phyloP scores from a whole-genome alignment of 2,329 filamentous ascomycete genomes.

The Didymella sp. region DNA sequence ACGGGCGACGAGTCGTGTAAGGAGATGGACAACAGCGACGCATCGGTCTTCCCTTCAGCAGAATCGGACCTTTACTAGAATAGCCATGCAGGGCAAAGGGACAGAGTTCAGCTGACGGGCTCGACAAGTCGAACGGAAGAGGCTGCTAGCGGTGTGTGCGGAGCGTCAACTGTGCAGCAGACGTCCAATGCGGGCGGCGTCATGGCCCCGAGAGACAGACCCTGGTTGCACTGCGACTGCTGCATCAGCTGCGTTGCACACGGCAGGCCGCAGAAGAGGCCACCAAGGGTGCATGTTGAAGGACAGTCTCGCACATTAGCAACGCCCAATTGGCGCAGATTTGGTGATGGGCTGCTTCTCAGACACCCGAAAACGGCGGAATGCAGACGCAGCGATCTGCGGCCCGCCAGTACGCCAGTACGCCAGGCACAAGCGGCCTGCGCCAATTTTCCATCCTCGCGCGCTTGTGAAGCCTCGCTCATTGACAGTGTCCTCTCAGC shows the following conservation, averaged over 20 bases:
- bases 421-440: constrained; percentile 20
- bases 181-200: constrained; percentile 1
- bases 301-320: neutral
- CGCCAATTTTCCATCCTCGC: constrained; percentile 16
- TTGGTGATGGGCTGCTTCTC: constrained; percentile 6
- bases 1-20: constrained; percentile 6
- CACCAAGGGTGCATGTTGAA: neutral
- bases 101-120: constrained; percentile 17
- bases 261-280: constrained; percentile 5
- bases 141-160: neutral
- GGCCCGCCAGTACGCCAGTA: constrained; percentile 13
- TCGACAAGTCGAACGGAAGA: constrained; percentile 8
- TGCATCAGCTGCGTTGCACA: constrained; percentile 4
- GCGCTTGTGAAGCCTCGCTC: constrained; percentile 6
- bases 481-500: constrained; percentile 2
- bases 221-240: constrained; percentile 6
- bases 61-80: constrained; percentile 7
- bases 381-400: constrained; percentile 20
- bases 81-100: constrained; percentile 4
- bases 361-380: constrained; percentile 17
- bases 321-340: constrained; percentile 3
- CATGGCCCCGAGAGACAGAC: constrained; percentile 4
- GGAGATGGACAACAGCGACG: neutral
- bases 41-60: neutral
- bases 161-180: neutral